Conservation (phyloP, 78 protist species). For the Kipferlia bialata region DNA sequence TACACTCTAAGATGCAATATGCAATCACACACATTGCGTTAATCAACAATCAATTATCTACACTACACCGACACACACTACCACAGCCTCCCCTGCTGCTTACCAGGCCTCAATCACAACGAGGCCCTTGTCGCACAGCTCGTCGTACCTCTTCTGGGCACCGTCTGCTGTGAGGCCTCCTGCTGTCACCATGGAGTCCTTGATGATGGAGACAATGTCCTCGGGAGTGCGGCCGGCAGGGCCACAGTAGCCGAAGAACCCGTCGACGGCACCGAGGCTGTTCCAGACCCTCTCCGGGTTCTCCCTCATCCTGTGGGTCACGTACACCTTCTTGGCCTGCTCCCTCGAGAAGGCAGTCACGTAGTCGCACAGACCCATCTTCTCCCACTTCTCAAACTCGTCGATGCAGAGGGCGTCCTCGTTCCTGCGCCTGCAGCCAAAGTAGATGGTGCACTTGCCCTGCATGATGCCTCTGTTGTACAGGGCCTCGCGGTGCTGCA, state of each 20-base stretch:
- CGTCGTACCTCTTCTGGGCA: too few species aligned
- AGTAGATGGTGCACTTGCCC: constrained; percentile 47
- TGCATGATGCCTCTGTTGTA: constrained; percentile 6
- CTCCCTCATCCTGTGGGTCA: background rate
- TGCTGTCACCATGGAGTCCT: too few species aligned
- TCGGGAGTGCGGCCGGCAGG: constrained; percentile 1
- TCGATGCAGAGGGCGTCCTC: constrained; percentile 60
- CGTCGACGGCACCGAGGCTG: background rate
- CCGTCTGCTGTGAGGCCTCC: too few species aligned
- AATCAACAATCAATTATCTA: too few species aligned
- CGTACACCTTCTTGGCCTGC: constrained; percentile 28
- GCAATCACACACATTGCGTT: too few species aligned
- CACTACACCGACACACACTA: too few species aligned
- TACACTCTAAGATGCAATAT: too few species aligned
- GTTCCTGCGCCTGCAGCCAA: constrained; percentile 62
- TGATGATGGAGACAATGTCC: too few species aligned
- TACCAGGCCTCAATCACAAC: too few species aligned
- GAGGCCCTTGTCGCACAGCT: too few species aligned
- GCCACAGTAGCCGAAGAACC: constrained; percentile 8
- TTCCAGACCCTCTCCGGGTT: background rate
- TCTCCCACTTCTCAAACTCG: constrained; percentile 32
- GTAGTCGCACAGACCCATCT: constrained; percentile 26
- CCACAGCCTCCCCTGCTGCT: too few species aligned
- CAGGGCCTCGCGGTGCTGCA: constrained; percentile 41
- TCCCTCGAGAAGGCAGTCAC: constrained; percentile 61